Percentiles rank a stretch among this genome's conserved stretches.
These are phyloP conservation scores for Flaveria linearis DNA, from an alignment of 129 eudicot genomes.

Conservation along the genomic window DNA sequence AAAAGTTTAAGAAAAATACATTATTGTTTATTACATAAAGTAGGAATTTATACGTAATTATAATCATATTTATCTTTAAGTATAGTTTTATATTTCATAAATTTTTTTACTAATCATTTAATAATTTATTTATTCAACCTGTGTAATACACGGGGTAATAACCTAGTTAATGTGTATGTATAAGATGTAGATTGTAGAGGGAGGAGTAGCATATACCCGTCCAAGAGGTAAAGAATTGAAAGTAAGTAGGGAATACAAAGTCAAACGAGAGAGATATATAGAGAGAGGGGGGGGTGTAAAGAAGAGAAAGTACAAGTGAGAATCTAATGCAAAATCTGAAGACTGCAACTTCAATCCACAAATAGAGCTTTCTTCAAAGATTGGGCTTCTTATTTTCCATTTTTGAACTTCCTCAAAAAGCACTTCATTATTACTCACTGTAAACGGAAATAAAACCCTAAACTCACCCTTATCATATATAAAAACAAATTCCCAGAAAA, in stretches of 20 bases:
- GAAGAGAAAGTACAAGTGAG: constrained; percentile 11
- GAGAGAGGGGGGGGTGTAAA: neutral
- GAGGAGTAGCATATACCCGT: neutral
- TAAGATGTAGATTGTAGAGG: neutral
- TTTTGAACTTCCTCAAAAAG: constrained; percentile 27
- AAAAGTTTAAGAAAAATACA: no score
- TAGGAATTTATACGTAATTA: no score
- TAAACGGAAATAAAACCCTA: constrained; percentile 8
- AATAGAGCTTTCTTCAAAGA: constrained; percentile 7
- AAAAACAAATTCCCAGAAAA: constrained; percentile 6
- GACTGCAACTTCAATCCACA: neutral
- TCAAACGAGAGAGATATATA: neutral
- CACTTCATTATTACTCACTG: constrained; percentile 32
- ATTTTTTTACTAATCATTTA: no score
- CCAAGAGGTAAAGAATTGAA: neutral
- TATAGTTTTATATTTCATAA: no score
- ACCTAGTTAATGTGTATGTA: no score
- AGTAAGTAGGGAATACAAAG: neutral
- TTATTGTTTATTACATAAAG: no score
- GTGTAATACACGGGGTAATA: no score
- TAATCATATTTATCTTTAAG: no score
- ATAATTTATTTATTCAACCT: no score
- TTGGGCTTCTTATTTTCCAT: constrained; percentile 1
- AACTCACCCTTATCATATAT: neutral
- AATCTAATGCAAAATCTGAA: constrained; percentile 17